Conservation (phyloP, 1,284 basidiomycete species). For the Apiotrichum domesticum region DNA sequence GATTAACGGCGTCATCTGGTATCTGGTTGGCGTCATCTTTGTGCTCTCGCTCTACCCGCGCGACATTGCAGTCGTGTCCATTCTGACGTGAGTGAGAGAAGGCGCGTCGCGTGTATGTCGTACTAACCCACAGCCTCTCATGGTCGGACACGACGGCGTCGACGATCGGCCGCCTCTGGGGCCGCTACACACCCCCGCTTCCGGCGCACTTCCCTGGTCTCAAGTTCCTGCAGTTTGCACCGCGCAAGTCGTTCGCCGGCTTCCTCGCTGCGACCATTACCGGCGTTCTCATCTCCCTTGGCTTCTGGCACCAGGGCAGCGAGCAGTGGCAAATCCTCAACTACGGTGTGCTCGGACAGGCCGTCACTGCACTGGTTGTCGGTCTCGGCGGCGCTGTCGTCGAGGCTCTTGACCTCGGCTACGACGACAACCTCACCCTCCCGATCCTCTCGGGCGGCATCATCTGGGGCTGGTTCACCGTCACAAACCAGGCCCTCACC, state of each 20-base stretch:
- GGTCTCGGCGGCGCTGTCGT: conserved; percentile 74
- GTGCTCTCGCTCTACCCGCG: conserved; percentile 73
- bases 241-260: conserved; percentile 63
- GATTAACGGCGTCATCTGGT: conserved; percentile 90
- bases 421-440: conserved; percentile 91
- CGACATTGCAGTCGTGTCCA: conserved; percentile 79
- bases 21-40: conserved; percentile 82
- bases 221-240: conserved; percentile 38
- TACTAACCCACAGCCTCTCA: conserved; percentile 59
- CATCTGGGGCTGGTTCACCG: conserved; percentile 54
- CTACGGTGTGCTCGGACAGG: conserved; percentile 49
- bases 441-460: conserved; percentile 83
- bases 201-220: conserved; percentile 52
- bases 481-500: conserved; percentile 29
- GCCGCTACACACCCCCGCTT: conserved; percentile 67
- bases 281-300: conserved; percentile 64
- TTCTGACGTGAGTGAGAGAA: conserved; percentile 66
- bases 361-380: conserved; percentile 57
- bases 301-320: conserved; percentile 65
- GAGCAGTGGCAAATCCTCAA: conserved; percentile 50
- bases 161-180: conserved; percentile 81
- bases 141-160: conserved; percentile 97
- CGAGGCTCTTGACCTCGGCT: conserved; percentile 78
- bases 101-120: not conserved
- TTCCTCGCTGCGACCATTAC: conserved; percentile 77